Percentiles rank a stretch among this genome's conserved stretches.
These are phyloP conservation scores for Lasiodiplodia citricola DNA, from an alignment of 2,329 filamentous ascomycete genomes.

Conservation along the genomic window DNA sequence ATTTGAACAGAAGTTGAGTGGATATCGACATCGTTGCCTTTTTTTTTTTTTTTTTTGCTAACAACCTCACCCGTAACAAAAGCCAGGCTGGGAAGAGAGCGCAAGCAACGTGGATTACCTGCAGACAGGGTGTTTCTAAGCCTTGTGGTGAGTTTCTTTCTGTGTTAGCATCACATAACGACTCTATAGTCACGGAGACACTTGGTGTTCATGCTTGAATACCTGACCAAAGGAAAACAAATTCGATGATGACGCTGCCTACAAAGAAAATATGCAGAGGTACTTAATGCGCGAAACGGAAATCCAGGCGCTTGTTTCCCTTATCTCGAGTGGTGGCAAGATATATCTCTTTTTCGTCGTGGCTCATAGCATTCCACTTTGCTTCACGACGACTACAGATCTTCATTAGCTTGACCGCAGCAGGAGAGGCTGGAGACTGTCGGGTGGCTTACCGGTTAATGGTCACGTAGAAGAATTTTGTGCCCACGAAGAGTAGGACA, in stretches of 20 bases:
- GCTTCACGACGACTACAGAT: constrained; percentile 41
- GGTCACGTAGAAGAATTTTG: constrained; percentile 58
- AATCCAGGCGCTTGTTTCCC: constrained; percentile 49
- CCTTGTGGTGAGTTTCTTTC: too few relatives aligned
- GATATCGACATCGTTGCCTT: too few relatives aligned
- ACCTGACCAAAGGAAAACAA: not conserved
- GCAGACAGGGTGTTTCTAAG: too few relatives aligned
- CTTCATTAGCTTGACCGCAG: not conserved
- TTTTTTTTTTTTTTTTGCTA: too few relatives aligned
- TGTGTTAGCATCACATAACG: not conserved
- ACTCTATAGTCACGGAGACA: not conserved
- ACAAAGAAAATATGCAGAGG: not conserved
- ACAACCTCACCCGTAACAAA: too few relatives aligned
- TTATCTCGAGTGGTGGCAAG: constrained; percentile 46
- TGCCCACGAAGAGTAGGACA: constrained; percentile 54
- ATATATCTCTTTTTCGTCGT: constrained; percentile 57
- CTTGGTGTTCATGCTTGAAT: not conserved
- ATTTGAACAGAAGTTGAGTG: too few relatives aligned
- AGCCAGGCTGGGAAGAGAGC: too few relatives aligned
- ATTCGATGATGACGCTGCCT: not conserved
- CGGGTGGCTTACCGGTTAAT: constrained; percentile 46
- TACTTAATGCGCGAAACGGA: constrained; percentile 37
- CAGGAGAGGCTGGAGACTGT: constrained; percentile 24
- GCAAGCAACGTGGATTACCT: too few relatives aligned
- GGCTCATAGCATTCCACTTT: constrained; percentile 56